Base-by-base conservation (phyloP, 306 rosid species). In the Vigna unguiculata region DNA sequence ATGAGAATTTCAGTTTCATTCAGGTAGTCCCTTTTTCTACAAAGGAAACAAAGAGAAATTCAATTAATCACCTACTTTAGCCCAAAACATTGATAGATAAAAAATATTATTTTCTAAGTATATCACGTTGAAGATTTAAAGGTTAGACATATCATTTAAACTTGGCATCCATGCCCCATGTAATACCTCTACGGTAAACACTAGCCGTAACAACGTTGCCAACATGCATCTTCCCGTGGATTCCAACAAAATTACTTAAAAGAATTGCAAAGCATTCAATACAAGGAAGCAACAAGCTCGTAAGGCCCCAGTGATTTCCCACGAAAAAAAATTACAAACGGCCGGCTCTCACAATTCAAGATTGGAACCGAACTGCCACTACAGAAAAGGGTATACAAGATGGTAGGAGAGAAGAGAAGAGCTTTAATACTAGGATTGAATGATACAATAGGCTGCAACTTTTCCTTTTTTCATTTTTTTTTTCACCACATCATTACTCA, bases 311-410 rank as follows among this genome's bases (percentile, higher is more conserved):
- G 7, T 30, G 34, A 61, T 16, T 80, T 34, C 48, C 62, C 79
- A 30, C 40, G 36, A 4, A 64, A 15, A 22, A n/a, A 64, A 69
- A 20, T 34, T 22, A 32, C 17, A 20, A 59, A 62, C 46, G 47
- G 34, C 55, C 5, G 28, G 68, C 69, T 19, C 58, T 9, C 41
- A 30, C 2, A 0, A 19, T 47, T 38, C 9, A 5, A 57, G 46
- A 58, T 11, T 6, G 11, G 30, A 43, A 7, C 12, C 63, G 55
- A 65, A 65, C 5, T 0, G 4, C 5, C 7, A 57, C n/a, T 80
- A 89, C 85, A 83, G 78, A 83, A 78, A n/a, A 69, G 76, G 87
- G 84, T 81, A 63, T 71, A 84, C 85, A 85, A 85, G 82, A 54
- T 43, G 19, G 58, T 72, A 63, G n/a, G n/a, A n/a, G 68, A 75